phyloP scores from a whole-genome alignment of 345 rosid genomes.

The Aurinia saxatilis region DNA sequence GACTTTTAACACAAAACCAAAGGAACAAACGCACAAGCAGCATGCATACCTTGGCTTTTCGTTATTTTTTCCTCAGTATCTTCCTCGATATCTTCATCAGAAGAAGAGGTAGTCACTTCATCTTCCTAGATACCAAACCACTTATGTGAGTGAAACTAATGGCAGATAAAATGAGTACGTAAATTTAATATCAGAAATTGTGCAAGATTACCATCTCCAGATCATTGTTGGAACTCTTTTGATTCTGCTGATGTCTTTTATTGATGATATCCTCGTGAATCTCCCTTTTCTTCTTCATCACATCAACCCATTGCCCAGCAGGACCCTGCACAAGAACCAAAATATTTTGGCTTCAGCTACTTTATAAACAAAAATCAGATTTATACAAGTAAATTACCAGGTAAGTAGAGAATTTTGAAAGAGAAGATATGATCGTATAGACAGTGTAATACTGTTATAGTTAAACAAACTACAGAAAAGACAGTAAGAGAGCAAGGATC shows the following conservation, averaged over 20 bases:
- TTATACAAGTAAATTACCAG: neutral
- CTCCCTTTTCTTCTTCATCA: slow-evolving; percentile 88
- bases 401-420: neutral
- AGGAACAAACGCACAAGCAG: neutral
- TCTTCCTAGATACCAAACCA: slow-evolving; percentile 44
- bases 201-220: slow-evolving; percentile 42
- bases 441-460: neutral
- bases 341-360: neutral
- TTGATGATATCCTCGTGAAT: slow-evolving; percentile 69
- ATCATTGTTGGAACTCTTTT: slow-evolving; percentile 42
- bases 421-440: neutral
- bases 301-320: slow-evolving; percentile 73
- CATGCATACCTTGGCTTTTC: slow-evolving; percentile 41
- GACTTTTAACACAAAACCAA: neutral
- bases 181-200: neutral
- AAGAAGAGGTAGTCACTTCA: slow-evolving; percentile 30
- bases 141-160: slow-evolving; percentile 3
- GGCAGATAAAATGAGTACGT: neutral
- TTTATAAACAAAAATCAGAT: neutral
- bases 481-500: neutral
- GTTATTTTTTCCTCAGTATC: slow-evolving; percentile 24
- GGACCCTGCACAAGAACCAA: slow-evolving; percentile 49
- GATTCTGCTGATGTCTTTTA: slow-evolving; percentile 42
- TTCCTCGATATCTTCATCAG: neutral
- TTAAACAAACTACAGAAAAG: neutral